phyloP scores from a whole-genome alignment of 768 basidiomycete species.

The Cystofilobasidium bisporidii region DNA sequence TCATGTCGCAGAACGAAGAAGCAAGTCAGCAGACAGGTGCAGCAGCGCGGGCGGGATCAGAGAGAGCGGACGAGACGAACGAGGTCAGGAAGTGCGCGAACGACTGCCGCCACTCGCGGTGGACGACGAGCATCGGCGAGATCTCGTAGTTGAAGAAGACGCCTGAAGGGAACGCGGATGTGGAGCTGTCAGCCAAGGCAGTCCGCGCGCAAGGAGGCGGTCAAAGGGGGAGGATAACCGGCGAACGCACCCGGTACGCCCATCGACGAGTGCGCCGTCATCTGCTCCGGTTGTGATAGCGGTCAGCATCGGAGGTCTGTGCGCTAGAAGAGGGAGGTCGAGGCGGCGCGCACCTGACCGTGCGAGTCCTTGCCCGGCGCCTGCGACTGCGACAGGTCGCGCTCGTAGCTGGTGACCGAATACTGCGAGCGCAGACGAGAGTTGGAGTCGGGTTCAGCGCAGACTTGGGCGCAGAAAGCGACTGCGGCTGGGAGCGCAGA shows the following conservation, averaged over 20 bases:
- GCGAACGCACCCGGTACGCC: constrained; percentile 56
- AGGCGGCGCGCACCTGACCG: constrained; percentile 31
- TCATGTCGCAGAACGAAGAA: too few species aligned
- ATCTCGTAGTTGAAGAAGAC: constrained; percentile 30
- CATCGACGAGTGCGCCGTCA: constrained; percentile 57
- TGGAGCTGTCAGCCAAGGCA: too few species aligned
- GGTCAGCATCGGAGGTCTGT: not conserved
- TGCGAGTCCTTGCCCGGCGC: constrained; percentile 39
- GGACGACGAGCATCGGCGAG: constrained; percentile 76
- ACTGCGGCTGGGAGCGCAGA: not conserved
- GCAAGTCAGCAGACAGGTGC: not conserved
- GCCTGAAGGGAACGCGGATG: constrained; percentile 29
- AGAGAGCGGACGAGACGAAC: constrained; percentile 46
- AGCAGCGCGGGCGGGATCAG: not conserved
- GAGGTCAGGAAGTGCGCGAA: constrained; percentile 98
- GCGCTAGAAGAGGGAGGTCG: not conserved
- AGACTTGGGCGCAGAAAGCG: constrained; percentile 19
- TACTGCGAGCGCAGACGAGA: constrained; percentile 51
- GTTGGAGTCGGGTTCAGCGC: constrained; percentile 62
- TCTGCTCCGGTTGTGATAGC: constrained; percentile 18
- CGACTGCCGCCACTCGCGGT: constrained; percentile 80
- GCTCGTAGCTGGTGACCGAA: constrained; percentile 90
- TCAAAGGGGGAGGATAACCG: not conserved
- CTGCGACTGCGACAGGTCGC: constrained; percentile 62
- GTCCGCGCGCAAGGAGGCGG: too few species aligned